Base-by-base conservation (phyloP, 2,329 filamentous ascomycete species). In the Fusarium sp. region DNA sequence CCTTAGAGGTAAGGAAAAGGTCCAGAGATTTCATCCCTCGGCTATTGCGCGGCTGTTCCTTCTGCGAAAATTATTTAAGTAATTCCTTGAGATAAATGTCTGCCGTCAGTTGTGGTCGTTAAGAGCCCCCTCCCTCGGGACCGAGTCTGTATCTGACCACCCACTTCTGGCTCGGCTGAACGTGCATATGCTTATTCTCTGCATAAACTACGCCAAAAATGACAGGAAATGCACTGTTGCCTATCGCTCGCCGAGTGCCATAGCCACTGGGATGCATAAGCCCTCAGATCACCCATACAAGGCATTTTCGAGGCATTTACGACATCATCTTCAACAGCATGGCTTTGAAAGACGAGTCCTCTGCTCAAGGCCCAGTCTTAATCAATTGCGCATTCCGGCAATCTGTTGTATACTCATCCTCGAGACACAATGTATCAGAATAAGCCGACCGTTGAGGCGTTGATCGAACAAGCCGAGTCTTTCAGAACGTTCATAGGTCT, bases 401-500 rank as follows among this genome's bases (percentile, higher is more conserved):
- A 6, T 38, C 8, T 5, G 16, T 11, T 38, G 16, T 8, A 34
- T 18, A 9, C 16, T 34, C 32, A 34, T 18, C 16, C 18, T 3
- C 16, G 9, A 38, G 32, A 5, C 16, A 8, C 6, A 11, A 66
- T 66, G 52, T 11, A n/a, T 7, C 9, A 8, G 6, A 5, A 20
- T 2, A 32, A 15, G 3, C 12, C 54, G 6, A 18, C 2, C 10
- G 47, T 54, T 20, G 52, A 63, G 15, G 11, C 30, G 8, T 27
- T 68, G 5, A n/a, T 55, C 10, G 30, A 50, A 4, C 46, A 65
- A 34, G 56, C 46, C 10, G 34, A 58, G n/a, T 24, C 43, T 11
- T 54, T 61, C 8, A 47, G 32, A 5, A 15, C 30, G 2, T 68
- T 65, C 7, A 42, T 61, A 2, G 61, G 65, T 20, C 38, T 59